A percentile compares a stretch with the other conserved stretches of the same genome.
Evolutionary conservation across 2,329 filamentous ascomycete species (phyloP).

Genomic region (Sclerotinia subarctica): DNA sequence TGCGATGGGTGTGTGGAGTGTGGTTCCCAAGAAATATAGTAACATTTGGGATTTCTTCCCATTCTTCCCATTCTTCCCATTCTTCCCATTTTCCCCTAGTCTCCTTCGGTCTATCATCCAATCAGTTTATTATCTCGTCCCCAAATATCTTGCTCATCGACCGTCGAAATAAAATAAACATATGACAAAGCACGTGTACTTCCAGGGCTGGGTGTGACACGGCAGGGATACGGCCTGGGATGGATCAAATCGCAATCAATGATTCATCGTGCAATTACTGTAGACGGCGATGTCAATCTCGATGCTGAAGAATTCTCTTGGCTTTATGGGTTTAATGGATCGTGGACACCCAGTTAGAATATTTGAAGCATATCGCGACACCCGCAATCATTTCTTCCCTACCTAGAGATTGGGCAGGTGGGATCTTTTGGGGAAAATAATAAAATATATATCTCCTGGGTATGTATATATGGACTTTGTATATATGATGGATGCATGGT

Average conservation of each 20-base stretch:
- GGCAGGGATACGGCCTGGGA: slow-evolving; percentile 22
- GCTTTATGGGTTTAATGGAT: not conserved
- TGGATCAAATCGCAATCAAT: not conserved
- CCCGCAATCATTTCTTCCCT: not conserved
- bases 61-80: no score
- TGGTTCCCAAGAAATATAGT: slow-evolving; percentile 15
- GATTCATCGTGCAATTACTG: not conserved
- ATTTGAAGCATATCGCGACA: slow-evolving; percentile 18
- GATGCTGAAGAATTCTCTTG: slow-evolving; percentile 12
- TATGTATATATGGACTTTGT: no score
- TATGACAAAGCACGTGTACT: slow-evolving; percentile 35
- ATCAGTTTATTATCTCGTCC: slow-evolving; percentile 9
- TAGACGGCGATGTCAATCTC: slow-evolving; percentile 20
- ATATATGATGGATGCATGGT: no score
- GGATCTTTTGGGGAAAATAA: no score
- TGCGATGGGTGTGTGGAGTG: slow-evolving; percentile 6
- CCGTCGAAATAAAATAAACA: slow-evolving; percentile 32
- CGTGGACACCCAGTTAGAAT: not conserved
- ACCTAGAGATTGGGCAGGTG: not conserved
- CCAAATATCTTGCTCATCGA: slow-evolving; percentile 12
- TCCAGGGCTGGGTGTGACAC: slow-evolving; percentile 32
- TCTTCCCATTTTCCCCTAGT: not conserved
- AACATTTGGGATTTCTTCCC: not conserved
- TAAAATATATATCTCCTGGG: no score
- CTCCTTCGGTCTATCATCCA: not conserved